A percentile compares a stretch with the other conserved stretches of the same genome.
phyloP scores from a whole-genome alignment of 2,329 filamentous ascomycete species.

The Paracorniculantispora psalliotae region DNA sequence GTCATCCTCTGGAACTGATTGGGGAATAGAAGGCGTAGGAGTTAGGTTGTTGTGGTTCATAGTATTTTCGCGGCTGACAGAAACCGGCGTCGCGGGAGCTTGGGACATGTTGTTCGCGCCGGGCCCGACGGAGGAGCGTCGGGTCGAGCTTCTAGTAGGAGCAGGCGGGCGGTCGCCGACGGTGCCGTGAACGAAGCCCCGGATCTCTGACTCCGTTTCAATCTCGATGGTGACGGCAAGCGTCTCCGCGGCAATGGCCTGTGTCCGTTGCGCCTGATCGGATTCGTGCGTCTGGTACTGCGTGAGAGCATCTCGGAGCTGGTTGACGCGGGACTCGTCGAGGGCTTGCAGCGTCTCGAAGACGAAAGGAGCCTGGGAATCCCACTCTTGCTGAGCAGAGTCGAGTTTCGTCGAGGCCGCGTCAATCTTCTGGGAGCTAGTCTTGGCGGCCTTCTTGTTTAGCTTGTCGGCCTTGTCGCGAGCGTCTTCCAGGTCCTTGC shows the following conservation, averaged over 20 bases:
- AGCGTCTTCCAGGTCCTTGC: conserved; percentile 78
- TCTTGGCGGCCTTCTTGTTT: conserved; percentile 70
- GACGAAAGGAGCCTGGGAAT: conserved; percentile 88
- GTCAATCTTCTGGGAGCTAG: conserved; percentile 72
- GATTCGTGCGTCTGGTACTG: conserved; percentile 91
- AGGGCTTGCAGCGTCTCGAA: conserved; percentile 89
- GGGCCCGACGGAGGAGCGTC: conserved; percentile 35
- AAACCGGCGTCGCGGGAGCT: neutral
- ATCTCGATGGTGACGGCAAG: conserved; percentile 81
- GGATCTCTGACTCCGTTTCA: conserved; percentile 81
- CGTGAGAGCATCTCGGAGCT: conserved; percentile 84
- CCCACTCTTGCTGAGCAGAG: conserved; percentile 79
- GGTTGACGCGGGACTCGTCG: conserved; percentile 84
- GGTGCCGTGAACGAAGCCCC: conserved; percentile 53
- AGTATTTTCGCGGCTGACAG: conserved; percentile 4
- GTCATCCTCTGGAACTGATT: conserved; percentile 28
- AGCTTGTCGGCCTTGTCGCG: conserved; percentile 84
- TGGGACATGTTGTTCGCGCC: conserved; percentile 6
- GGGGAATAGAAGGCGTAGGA: conserved; percentile 9
- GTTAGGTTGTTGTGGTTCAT: conserved; percentile 1
- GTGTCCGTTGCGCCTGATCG: conserved; percentile 74
- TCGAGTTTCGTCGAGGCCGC: conserved; percentile 69
- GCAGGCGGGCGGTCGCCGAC: conserved; percentile 30
- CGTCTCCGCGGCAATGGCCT: conserved; percentile 70
- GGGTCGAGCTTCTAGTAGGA: conserved; percentile 36